Conservation (phyloP, 2,329 filamentous ascomycete genomes). For the Aspergillus aculeatinus region DNA sequence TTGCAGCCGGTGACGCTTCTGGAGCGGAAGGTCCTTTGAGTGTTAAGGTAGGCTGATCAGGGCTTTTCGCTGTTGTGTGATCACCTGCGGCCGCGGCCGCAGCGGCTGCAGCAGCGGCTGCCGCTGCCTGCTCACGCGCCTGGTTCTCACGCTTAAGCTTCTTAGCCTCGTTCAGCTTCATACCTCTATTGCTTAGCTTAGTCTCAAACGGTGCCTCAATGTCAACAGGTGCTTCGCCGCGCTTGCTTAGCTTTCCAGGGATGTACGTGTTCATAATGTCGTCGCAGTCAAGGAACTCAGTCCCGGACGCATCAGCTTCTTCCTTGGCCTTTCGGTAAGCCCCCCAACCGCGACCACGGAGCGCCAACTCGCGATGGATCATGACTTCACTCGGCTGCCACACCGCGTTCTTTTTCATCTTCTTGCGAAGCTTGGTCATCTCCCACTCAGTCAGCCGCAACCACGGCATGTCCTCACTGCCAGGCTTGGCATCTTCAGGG, state of each 20-base stretch:
- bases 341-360: constrained; percentile 56
- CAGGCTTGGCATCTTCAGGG: constrained; percentile 58
- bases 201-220: constrained; percentile 47
- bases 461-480: constrained; percentile 63
- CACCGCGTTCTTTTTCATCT: constrained; percentile 71
- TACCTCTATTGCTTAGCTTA: constrained; percentile 57
- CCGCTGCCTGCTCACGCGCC: constrained; percentile 49
- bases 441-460: constrained; percentile 65
- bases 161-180: constrained; percentile 62
- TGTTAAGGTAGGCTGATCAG: constrained; percentile 10
- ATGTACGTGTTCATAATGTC: constrained; percentile 40
- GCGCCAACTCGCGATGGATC: constrained; percentile 63
- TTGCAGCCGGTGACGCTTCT: constrained; percentile 10
- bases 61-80: constrained; percentile 19
- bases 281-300: constrained; percentile 59
- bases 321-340: constrained; percentile 51
- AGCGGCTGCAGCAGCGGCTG: constrained; percentile 12
- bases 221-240: constrained; percentile 42
- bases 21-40: constrained; percentile 12
- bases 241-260: constrained; percentile 41
- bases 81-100: constrained; percentile 22
- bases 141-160: constrained; percentile 59
- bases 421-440: constrained; percentile 65
- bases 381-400: constrained; percentile 68
- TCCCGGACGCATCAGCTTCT: constrained; percentile 52